phyloP scores from a whole-genome alignment of 495 filamentous ascomycete genomes.

The Podospora pseudoanserina region DNA sequence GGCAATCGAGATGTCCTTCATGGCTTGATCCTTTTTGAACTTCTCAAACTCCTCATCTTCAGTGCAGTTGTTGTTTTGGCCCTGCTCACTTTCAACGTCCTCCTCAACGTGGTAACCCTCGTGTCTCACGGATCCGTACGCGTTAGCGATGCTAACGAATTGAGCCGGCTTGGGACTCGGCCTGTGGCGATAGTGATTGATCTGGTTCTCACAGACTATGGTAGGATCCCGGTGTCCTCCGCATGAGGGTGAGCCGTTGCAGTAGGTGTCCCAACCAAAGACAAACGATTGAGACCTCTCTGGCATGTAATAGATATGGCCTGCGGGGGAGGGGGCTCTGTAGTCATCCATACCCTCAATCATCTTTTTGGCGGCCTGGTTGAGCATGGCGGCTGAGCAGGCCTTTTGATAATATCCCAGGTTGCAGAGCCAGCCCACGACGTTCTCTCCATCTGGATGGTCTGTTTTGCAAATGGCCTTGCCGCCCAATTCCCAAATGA shows the following conservation, averaged over 20 bases:
- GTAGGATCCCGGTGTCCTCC: neutral
- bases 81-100: neutral
- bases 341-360: neutral
- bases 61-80: no score
- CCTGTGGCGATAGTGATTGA: neutral
- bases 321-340: neutral
- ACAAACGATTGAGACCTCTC: neutral
- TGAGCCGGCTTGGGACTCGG: neutral
- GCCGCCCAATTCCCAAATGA: neutral
- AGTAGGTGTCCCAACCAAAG: neutral
- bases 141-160: neutral
- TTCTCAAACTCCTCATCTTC: no score
- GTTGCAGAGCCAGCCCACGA: slow-evolving; percentile 2
- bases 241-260: neutral
- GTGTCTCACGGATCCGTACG: neutral
- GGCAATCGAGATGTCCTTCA: no score
- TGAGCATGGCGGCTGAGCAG: neutral
- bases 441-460: neutral
- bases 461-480: neutral
- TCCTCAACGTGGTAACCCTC: neutral
- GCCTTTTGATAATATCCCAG: neutral
- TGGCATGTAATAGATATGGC: neutral
- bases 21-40: no score
- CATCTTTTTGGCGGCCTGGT: neutral
- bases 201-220: neutral